Conservation (phyloP, 2,329 filamentous ascomycete genomes). For the Penicillium sp. region DNA sequence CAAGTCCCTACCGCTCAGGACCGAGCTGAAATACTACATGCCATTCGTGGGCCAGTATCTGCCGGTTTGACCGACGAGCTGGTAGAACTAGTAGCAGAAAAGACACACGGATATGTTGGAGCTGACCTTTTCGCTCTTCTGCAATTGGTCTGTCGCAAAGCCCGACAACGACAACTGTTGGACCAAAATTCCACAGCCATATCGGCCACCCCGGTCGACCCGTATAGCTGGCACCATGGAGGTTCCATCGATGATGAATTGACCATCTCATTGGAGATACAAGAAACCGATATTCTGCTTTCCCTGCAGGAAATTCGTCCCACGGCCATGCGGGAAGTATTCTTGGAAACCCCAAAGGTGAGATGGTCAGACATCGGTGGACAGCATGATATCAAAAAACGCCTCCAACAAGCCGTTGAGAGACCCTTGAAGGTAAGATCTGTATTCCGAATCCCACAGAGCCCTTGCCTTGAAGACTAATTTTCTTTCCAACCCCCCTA, state of each 20-base stretch:
- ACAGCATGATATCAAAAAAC: conserved; percentile 73
- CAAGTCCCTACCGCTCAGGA: conserved; percentile 72
- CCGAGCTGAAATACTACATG: conserved; percentile 71
- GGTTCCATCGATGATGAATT: conserved; percentile 13
- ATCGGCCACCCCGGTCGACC: not conserved
- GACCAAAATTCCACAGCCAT: conserved; percentile 6
- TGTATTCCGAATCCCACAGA: not conserved
- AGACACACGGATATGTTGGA: conserved; percentile 84
- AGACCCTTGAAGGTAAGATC: conserved; percentile 55
- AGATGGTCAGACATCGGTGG: conserved; percentile 87
- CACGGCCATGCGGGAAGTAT: conserved; percentile 84
- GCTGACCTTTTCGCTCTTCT: conserved; percentile 70
- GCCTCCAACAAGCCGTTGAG: conserved; percentile 58
- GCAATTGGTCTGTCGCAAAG: conserved; percentile 50
- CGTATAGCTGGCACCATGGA: not conserved
- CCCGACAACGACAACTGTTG: conserved; percentile 35
- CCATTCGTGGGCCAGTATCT: conserved; percentile 51
- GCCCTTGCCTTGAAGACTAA: conserved; percentile 4
- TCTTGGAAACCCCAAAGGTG: conserved; percentile 82
- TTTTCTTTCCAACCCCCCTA: conserved; percentile 24
- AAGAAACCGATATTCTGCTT: conserved; percentile 37
- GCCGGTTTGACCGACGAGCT: conserved; percentile 53
- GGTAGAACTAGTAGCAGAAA: conserved; percentile 64
- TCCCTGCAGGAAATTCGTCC: conserved; percentile 72
- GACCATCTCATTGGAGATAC: conserved; percentile 32